Base-by-base conservation (phyloP, 2,329 filamentous ascomycete genomes). In the Ampelomyces quisqualis region DNA sequence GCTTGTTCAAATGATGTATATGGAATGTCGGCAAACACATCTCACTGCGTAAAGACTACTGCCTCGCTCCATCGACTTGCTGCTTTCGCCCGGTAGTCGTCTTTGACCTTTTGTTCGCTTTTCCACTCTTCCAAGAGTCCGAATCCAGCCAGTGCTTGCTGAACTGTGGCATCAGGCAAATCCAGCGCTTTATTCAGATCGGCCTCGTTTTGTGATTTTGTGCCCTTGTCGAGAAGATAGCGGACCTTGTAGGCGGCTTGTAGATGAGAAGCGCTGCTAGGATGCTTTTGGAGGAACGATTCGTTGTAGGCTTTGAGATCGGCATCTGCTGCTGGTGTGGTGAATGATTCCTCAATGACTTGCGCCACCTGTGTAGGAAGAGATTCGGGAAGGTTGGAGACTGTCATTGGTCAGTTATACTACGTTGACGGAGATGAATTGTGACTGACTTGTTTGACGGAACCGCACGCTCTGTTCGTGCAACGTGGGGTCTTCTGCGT, bases 401-500 rank as follows among this genome's bases (percentile, higher is more conserved):
- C 64, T 67, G 40, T 45, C 29, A 2, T 7, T 39, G 37, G 37
- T 55, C 43, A 54, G 49, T 10, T 8, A 10, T n/a, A 17, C 10
- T 7, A 29, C 4, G 13, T 18, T 30, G 31, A 6, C 14, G n/a
- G n/a, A 6, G 9, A 29, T 14, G 17, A 5, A 13, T 3, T 76
- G 34, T 86, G 5, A 59, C 68, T 62, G 57, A 72, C 70, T 68
- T 22, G 79, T 74, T 53, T 82, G 76, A 49, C 81, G 82, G 72
- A 96, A 85, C 42, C 81, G 79, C 29, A 85, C 73, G 20, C 79
- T 75, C 65, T 93, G 88, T 59, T 89, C 81, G 62, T 90, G 84
- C n/a, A 91, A 78, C 49, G 78, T 81, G 8, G 87, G 79, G 58
- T 90, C 77, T 31, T 81, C 75, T 2, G 82, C 68, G 48, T 93